These are phyloP conservation scores for Stagonosporopsis vannaccii DNA, from an alignment of 2,329 filamentous ascomycete species.

Conservation along the genomic window DNA sequence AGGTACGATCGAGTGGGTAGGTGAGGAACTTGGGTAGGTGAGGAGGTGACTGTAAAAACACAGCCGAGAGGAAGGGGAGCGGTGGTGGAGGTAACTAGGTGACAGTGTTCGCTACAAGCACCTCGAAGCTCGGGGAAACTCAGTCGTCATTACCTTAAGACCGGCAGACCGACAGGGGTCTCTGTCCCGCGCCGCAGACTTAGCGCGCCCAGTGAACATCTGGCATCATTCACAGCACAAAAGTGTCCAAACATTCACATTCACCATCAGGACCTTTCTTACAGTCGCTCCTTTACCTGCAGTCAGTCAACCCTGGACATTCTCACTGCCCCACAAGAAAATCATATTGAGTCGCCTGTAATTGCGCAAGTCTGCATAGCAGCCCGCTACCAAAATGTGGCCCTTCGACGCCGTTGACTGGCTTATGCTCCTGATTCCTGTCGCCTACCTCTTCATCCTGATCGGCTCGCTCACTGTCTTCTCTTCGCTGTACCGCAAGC, in stretches of 20 bases:
- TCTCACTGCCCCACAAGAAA: background rate
- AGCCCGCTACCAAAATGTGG: conserved; percentile 37
- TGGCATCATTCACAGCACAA: conserved; percentile 21
- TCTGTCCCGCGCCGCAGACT: conserved; percentile 12
- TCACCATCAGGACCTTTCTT: conserved; percentile 3
- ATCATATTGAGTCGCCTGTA: background rate
- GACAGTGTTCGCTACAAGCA: conserved; percentile 6
- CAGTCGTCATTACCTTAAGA: conserved; percentile 15
- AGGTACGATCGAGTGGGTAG: background rate
- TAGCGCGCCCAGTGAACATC: conserved; percentile 17
- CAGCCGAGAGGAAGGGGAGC: background rate
- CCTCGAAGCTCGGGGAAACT: conserved; percentile 17
- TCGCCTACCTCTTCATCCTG: conserved; percentile 88
- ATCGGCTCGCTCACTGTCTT: conserved; percentile 90
- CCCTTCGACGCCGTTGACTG: conserved; percentile 69
- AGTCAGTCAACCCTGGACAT: background rate
- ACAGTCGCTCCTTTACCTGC: conserved; percentile 16
- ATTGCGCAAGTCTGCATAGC: conserved; percentile 11
- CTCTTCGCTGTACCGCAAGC: conserved; percentile 89
- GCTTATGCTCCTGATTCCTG: conserved; percentile 83
- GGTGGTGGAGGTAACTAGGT: conserved; percentile 4
- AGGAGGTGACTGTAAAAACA: background rate
- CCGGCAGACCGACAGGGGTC: conserved; percentile 15
- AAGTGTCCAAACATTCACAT: conserved; percentile 11
- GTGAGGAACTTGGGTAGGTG: background rate